Evolutionary conservation across 139 green algal species (phyloP).

Genomic region (Pseudopediastrum boryanum): DNA sequence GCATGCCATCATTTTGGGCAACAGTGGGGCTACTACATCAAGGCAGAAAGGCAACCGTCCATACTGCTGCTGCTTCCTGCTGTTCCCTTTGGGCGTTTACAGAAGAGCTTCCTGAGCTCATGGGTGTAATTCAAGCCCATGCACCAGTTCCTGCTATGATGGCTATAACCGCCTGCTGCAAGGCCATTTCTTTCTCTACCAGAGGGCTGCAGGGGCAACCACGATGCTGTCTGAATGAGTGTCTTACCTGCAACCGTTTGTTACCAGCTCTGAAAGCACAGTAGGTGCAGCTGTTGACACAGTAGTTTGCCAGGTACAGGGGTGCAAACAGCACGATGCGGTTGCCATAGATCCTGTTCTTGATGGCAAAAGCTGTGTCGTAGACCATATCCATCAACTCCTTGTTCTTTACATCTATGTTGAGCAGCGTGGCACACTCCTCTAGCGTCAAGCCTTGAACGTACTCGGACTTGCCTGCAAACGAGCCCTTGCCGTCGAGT

Average conservation of each 20-base stretch:
- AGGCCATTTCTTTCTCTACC: no score
- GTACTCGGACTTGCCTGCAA: slow-evolving; percentile 41
- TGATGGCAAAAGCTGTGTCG: slow-evolving; percentile 72
- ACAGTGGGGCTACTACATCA: no score
- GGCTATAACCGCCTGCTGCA: no score
- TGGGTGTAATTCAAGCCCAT: no score
- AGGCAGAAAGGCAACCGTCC: no score
- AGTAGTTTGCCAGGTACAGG: slow-evolving; percentile 78
- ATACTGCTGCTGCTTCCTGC: no score
- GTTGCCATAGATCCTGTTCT: slow-evolving; percentile 80
- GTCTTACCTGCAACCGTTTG: slow-evolving; percentile 51
- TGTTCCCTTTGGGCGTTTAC: no score
- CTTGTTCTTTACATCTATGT: slow-evolving; percentile 61
- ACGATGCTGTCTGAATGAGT: not conserved
- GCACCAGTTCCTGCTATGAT: no score
- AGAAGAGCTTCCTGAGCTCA: no score
- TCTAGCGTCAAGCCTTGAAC: slow-evolving; percentile 65
- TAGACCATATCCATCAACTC: slow-evolving; percentile 60
- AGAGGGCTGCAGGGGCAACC: no score
- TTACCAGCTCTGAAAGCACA: slow-evolving; percentile 71
- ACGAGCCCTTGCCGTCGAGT: not conserved
- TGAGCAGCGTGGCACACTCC: slow-evolving; percentile 73
- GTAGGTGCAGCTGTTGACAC: slow-evolving; percentile 77
- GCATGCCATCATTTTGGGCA: no score
- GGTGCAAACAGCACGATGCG: slow-evolving; percentile 77